phyloP scores from a whole-genome alignment of 2,329 filamentous ascomycete species.

The Phialophora verrucosa region DNA sequence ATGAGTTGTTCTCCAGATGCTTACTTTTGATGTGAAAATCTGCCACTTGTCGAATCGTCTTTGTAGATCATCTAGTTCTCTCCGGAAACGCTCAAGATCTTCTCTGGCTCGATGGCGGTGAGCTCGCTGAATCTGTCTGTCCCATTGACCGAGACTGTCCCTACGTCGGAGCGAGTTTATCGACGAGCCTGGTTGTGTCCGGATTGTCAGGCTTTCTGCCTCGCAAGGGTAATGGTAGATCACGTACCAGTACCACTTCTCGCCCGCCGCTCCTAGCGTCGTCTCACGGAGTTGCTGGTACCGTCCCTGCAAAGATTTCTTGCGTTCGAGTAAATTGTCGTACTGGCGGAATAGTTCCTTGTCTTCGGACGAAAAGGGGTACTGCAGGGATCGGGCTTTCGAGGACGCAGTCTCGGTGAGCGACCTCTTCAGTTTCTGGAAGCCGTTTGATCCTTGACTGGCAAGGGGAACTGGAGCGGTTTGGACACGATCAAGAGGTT shows the following conservation, averaged over 20 bases:
- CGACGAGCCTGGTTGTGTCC: conserved; percentile 7
- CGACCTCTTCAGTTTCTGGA: conserved; percentile 11
- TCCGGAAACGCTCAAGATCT: conserved; percentile 1
- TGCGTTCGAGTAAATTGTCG: conserved; percentile 8
- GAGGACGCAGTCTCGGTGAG: conserved; percentile 13
- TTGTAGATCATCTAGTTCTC: conserved; percentile 5
- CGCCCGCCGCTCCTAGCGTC: conserved; percentile 15
- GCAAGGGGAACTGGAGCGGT: conserved; percentile 2
- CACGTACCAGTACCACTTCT: conserved; percentile 25
- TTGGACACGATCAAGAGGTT: conserved; percentile 12
- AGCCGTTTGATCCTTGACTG: background rate
- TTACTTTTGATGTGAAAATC: conserved; percentile 2
- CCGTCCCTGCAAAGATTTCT: conserved; percentile 13
- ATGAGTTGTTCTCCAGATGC: background rate
- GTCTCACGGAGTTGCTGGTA: conserved; percentile 10
- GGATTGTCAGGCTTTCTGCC: conserved; percentile 8
- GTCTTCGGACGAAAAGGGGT: conserved; percentile 14
- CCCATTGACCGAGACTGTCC: conserved; percentile 14
- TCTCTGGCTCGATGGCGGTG: conserved; percentile 2
- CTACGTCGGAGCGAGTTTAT: conserved; percentile 17
- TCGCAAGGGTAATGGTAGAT: conserved; percentile 15
- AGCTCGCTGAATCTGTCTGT: conserved; percentile 3
- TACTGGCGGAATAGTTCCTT: conserved; percentile 12
- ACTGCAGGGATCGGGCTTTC: conserved; percentile 7
- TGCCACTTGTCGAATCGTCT: conserved; percentile 11